These are phyloP conservation scores for Gymnopilus junonius DNA, from an alignment of 768 basidiomycete genomes.

Conservation along the genomic window DNA sequence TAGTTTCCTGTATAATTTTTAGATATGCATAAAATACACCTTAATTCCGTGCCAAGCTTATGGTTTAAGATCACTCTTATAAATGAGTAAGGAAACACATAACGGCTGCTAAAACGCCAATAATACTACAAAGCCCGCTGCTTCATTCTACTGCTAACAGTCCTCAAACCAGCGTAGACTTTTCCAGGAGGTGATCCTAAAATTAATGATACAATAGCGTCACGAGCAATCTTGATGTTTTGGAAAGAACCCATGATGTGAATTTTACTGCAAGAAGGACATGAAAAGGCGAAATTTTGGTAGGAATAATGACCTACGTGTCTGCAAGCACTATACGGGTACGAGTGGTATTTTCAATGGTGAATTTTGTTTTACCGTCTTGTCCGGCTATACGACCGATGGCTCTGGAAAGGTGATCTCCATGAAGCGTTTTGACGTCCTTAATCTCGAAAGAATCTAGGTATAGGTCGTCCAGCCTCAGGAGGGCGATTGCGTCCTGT, in stretches of 20 bases:
- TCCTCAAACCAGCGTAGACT: constrained; percentile 88
- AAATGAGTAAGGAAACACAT: background rate
- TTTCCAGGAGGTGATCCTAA: constrained; percentile 95
- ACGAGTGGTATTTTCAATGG: constrained; percentile 95
- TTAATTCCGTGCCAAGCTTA: background rate
- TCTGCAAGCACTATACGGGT: constrained; percentile 99
- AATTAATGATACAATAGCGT: constrained; percentile 94
- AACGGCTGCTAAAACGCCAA: background rate
- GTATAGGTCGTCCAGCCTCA: constrained; percentile 95
- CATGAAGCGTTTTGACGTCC: constrained; percentile 97
- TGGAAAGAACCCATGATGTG: constrained; percentile 99
- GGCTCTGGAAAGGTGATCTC: constrained; percentile 97
- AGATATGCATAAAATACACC: background rate
- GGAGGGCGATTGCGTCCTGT: constrained; percentile 93
- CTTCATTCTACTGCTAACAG: constrained; percentile 91
- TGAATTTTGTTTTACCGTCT: constrained; percentile 98
- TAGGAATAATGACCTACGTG: constrained; percentile 63
- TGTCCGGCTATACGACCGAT: constrained; percentile 99
- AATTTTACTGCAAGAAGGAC: constrained; percentile 73
- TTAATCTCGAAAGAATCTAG: constrained; percentile 99
- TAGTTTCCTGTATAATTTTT: background rate
- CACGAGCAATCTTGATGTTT: constrained; percentile 97
- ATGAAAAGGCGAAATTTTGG: background rate
- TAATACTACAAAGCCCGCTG: constrained; percentile 75
- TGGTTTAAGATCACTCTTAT: no score